Evolutionary conservation across 1,139 yeast species (phyloP).

Genomic region (Yamadazyma mexicana): DNA sequence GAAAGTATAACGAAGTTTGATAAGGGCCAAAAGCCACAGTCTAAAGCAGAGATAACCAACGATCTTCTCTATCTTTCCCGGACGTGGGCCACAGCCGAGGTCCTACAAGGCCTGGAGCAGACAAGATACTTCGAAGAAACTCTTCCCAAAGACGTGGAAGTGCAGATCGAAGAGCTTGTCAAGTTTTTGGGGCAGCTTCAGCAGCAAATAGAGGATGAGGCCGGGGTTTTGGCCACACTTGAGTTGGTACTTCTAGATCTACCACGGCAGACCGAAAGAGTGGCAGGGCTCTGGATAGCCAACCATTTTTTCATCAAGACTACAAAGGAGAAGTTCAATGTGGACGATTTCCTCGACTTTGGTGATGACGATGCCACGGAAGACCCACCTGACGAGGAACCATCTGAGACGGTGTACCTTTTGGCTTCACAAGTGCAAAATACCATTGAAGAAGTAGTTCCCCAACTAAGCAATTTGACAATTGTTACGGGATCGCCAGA

Average conservation of each 20-base stretch:
- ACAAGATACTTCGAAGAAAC: conserved; percentile 14
- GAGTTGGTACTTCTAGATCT: conserved; percentile 17
- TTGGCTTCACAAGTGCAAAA: conserved; percentile 22
- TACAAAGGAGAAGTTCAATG: conserved; percentile 19
- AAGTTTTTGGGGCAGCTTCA: conserved; percentile 13
- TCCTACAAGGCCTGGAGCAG: not conserved
- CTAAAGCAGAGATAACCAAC: conserved; percentile 16
- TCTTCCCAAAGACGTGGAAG: conserved; percentile 18
- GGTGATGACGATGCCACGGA: conserved; percentile 10
- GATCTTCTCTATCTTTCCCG: conserved; percentile 21
- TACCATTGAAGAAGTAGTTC: conserved; percentile 18
- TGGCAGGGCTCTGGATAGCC: conserved; percentile 34
- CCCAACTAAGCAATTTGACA: conserved; percentile 9
- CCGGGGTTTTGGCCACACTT: conserved; percentile 6
- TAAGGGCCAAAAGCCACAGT: conserved; percentile 1
- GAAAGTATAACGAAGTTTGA: conserved; percentile 22
- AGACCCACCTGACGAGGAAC: too few species aligned
- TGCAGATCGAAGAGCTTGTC: conserved; percentile 15
- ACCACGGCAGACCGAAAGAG: conserved; percentile 8
- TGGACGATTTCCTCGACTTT: conserved; percentile 24
- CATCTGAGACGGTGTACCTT: too few species aligned
- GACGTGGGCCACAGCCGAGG: conserved; percentile 13
- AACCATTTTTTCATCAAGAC: conserved; percentile 17
- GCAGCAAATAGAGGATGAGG: conserved; percentile 2
- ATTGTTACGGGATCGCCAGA: conserved; percentile 14